Evolutionary conservation across 371 early-diverging fungal genomes (phyloP).

Genomic region (Saksenaea vasiformis): DNA sequence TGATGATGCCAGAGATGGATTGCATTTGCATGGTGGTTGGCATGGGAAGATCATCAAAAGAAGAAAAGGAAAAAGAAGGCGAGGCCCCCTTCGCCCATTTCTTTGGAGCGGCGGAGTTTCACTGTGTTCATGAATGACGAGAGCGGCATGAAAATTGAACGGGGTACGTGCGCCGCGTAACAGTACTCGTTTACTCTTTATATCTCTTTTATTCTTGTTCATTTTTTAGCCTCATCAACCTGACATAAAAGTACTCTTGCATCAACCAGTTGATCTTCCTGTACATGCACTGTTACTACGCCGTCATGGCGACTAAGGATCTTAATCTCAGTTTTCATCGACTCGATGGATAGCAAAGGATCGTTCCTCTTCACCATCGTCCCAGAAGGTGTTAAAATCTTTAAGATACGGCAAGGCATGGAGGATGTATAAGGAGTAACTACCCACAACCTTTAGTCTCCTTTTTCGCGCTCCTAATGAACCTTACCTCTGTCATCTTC

Average conservation of each 20-base stretch:
- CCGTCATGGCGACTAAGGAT: slow-evolving; percentile 66
- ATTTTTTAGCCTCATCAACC: slow-evolving; percentile 43
- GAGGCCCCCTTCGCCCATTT: not conserved
- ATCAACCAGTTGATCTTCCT: slow-evolving; percentile 68
- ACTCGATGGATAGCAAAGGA: slow-evolving; percentile 69
- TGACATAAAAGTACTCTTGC: slow-evolving; percentile 68
- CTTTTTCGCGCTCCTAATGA: not conserved
- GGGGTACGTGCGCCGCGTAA: not conserved
- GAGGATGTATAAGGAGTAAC: slow-evolving; percentile 74
- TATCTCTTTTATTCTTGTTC: not conserved
- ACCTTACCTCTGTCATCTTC: slow-evolving; percentile 48
- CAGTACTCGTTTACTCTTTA: not conserved
- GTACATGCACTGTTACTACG: slow-evolving; percentile 59
- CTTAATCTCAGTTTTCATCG: slow-evolving; percentile 79
- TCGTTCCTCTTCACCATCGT: slow-evolving; percentile 61
- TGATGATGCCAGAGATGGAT: slow-evolving; percentile 69
- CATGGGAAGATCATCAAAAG: slow-evolving; percentile 13
- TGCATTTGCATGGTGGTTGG: slow-evolving; percentile 42
- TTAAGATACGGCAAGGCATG: slow-evolving; percentile 75
- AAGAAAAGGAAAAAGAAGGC: not conserved
- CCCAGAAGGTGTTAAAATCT: slow-evolving; percentile 58
- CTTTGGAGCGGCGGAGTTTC: not conserved
- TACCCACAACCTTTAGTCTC: slow-evolving; percentile 2
- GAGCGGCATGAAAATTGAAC: not conserved
- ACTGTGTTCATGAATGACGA: not conserved